Conservation (phyloP, 1,139 yeast genomes). For the Protomyces gravidus region DNA sequence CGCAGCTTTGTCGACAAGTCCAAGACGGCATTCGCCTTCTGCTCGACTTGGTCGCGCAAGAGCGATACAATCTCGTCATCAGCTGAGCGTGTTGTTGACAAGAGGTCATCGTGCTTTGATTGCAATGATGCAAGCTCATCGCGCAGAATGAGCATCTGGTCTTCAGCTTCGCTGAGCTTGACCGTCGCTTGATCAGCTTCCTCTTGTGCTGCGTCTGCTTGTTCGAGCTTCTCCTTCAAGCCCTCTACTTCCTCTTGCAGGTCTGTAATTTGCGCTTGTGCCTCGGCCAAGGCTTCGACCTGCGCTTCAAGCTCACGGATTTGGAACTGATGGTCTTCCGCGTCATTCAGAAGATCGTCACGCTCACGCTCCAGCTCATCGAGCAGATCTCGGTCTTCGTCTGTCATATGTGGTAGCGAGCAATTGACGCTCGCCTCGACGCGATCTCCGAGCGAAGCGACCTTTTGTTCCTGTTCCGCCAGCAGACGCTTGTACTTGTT, state of each 20-base stretch:
- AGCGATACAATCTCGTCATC: slow-evolving; percentile 4
- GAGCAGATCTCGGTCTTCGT: slow-evolving; percentile 20
- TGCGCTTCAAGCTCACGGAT: slow-evolving; percentile 21
- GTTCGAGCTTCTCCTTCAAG: not conserved
- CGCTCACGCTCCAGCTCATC: slow-evolving; percentile 11
- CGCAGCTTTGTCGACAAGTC: slow-evolving; percentile 18
- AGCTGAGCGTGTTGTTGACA: slow-evolving; percentile 10
- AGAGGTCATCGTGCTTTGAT: slow-evolving; percentile 14
- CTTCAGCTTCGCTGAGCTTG: slow-evolving; percentile 38
- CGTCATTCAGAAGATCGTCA: slow-evolving; percentile 11
- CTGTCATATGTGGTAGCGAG: slow-evolving; percentile 18
- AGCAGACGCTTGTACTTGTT: slow-evolving; percentile 30
- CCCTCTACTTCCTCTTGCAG: slow-evolving; percentile 4
- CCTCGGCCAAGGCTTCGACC: not conserved
- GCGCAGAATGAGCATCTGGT: slow-evolving; percentile 71
- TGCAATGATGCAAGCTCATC: slow-evolving; percentile 42
- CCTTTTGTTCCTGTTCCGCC: slow-evolving; percentile 32
- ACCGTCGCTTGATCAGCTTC: not conserved
- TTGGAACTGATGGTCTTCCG: slow-evolving; percentile 14
- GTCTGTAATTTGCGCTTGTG: not conserved
- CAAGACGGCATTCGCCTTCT: slow-evolving; percentile 23
- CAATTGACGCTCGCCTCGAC: slow-evolving; percentile 25
- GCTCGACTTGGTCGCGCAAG: slow-evolving; percentile 10
- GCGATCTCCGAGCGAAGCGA: slow-evolving; percentile 25
- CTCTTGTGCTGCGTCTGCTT: not conserved